phyloP scores from a whole-genome alignment of 805 yeast species.

The Scheffersomyces spartinae region DNA sequence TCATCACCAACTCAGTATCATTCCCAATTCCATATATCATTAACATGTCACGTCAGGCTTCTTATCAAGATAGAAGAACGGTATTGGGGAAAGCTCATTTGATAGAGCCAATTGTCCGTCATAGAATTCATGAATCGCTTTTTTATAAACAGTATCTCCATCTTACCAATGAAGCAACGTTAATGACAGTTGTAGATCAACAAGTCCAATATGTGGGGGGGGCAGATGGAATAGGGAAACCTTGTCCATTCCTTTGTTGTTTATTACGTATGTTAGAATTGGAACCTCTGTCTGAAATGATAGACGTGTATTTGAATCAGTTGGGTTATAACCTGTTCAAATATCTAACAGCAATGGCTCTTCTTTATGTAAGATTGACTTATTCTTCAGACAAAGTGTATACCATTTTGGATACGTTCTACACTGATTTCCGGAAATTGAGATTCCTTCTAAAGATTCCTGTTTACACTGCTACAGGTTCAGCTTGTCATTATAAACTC shows the following conservation, averaged over 20 bases:
- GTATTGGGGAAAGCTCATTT: constrained; percentile 19
- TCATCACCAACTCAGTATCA: too few relatives aligned
- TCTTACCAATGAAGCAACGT: constrained; percentile 28
- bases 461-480: too few relatives aligned
- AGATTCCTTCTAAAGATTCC: constrained; percentile 25
- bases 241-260: constrained; percentile 67
- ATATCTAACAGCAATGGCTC: constrained; percentile 58
- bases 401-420: constrained; percentile 38
- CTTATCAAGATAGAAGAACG: constrained; percentile 17
- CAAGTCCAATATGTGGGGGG: constrained; percentile 45
- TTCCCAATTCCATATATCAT: too few relatives aligned
- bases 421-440: constrained; percentile 61
- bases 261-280: constrained; percentile 68
- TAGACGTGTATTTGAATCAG: constrained; percentile 45
- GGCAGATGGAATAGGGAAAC: constrained; percentile 41
- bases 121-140: constrained; percentile 29
- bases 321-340: constrained; percentile 48
- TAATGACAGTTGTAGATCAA: constrained; percentile 20
- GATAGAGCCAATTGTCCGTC: constrained; percentile 31
- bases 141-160: constrained; percentile 31
- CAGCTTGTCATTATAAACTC: constrained; percentile 27
- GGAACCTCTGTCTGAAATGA: constrained; percentile 50
- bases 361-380: constrained; percentile 51
- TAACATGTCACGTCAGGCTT: too few relatives aligned
- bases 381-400: constrained; percentile 35